A percentile compares a stretch with the other conserved stretches of the same genome.
Conservation (phyloP, 2,329 filamentous ascomycete genomes). For the Blastomyces percursus region DNA sequence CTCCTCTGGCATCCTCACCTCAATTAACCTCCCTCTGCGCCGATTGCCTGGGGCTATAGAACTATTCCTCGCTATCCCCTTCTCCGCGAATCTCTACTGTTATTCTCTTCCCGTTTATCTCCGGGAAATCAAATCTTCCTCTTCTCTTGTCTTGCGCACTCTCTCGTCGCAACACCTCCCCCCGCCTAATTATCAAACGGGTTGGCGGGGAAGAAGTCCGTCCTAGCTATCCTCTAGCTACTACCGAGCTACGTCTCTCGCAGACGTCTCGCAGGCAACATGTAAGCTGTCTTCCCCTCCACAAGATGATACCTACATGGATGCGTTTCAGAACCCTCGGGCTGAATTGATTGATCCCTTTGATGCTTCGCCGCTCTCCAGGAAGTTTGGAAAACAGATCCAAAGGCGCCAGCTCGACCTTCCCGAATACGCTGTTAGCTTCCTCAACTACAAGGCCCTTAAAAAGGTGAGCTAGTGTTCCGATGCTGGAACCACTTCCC, state of each 20-base stretch:
- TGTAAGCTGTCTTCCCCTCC: background rate
- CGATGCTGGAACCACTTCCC: background rate
- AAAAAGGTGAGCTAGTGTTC: constrained; percentile 66
- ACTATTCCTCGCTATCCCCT: background rate
- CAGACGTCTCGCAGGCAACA: background rate
- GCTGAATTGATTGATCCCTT: background rate
- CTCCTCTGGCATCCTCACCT: background rate
- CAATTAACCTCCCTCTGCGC: background rate
- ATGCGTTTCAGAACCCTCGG: background rate
- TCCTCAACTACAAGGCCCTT: constrained; percentile 97
- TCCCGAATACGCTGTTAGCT: constrained; percentile 97
- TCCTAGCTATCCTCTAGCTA: background rate
- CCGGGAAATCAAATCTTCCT: background rate
- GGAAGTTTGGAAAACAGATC: constrained; percentile 99
- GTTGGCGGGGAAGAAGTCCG: background rate
- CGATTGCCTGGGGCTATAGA: background rate
- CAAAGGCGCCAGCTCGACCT: constrained; percentile 98
- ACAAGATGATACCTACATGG: background rate
- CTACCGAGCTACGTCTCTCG: background rate
- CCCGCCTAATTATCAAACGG: background rate
- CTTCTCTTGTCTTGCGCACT: background rate
- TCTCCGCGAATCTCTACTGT: background rate
- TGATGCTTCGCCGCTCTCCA: constrained; percentile 29
- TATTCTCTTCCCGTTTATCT: background rate
- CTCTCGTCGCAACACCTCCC: background rate